These are phyloP conservation scores for Metschnikowia sp. DNA, from an alignment of 805 yeast genomes.

Conservation along the genomic window DNA sequence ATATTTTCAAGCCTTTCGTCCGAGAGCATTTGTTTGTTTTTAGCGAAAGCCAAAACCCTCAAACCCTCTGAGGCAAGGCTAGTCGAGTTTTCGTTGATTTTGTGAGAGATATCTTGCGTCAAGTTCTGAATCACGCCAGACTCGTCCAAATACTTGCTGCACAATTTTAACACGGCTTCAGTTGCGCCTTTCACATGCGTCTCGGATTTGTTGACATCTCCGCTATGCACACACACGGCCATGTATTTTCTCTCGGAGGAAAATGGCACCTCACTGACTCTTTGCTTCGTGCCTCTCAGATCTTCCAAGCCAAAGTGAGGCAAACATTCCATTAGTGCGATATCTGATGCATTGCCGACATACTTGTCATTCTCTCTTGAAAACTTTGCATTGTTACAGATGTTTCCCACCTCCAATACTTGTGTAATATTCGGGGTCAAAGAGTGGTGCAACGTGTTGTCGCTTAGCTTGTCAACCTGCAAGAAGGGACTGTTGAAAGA, in stretches of 20 bases:
- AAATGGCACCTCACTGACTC: conserved; percentile 77
- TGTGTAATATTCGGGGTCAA: conserved; percentile 53
- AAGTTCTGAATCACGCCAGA: conserved; percentile 60
- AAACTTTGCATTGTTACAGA: conserved; percentile 72
- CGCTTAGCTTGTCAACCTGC: conserved; percentile 47
- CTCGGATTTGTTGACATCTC: conserved; percentile 52
- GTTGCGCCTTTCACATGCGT: conserved; percentile 88
- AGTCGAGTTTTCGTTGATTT: conserved; percentile 57
- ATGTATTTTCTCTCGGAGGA: conserved; percentile 81
- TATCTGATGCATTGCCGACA: conserved; percentile 93
- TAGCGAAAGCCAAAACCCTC: conserved; percentile 81
- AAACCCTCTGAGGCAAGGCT: conserved; percentile 78
- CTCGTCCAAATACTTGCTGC: conserved; percentile 55
- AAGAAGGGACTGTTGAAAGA: conserved; percentile 37
- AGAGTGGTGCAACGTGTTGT: conserved; percentile 38
- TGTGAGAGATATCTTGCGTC: conserved; percentile 44
- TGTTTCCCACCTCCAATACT: conserved; percentile 61
- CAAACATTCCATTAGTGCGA: conserved; percentile 79
- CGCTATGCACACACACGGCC: conserved; percentile 73
- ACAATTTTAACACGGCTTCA: conserved; percentile 64
- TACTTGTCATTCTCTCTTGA: conserved; percentile 66
- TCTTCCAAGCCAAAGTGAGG: conserved; percentile 72
- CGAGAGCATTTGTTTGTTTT: conserved; percentile 35
- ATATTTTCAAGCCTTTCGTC: conserved; percentile 28
- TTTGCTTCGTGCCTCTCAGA: conserved; percentile 53